These are phyloP conservation scores for Blumeriella jaapii DNA, from an alignment of 2,329 filamentous ascomycete genomes.

Conservation along the genomic window DNA sequence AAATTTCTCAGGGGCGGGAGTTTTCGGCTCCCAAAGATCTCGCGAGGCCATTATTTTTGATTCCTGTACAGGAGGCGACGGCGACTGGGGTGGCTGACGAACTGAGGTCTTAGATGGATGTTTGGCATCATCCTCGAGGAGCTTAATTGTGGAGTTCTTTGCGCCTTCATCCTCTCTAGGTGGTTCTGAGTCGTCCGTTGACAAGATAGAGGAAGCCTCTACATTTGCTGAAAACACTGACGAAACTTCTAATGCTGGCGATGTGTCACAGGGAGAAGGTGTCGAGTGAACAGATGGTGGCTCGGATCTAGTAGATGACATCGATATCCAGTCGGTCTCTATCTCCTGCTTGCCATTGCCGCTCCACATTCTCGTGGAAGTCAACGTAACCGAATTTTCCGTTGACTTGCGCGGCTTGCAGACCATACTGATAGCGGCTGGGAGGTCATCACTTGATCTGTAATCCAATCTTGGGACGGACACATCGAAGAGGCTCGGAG, in stretches of 20 bases:
- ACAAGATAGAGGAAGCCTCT: conserved; percentile 24
- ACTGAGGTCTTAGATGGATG: conserved; percentile 13
- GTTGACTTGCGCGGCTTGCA: conserved; percentile 13
- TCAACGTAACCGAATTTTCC: conserved; percentile 10
- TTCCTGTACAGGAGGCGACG: conserved; percentile 16
- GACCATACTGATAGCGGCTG: conserved; percentile 21
- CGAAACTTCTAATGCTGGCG: conserved; percentile 23
- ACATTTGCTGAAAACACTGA: conserved; percentile 26
- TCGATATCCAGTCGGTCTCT: conserved; percentile 26
- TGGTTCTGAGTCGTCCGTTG: conserved; percentile 2
- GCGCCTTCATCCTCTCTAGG: conserved; percentile 9
- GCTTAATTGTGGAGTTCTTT: conserved; percentile 9
- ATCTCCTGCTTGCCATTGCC: conserved; percentile 5
- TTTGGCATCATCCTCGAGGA: conserved; percentile 12
- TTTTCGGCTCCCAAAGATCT: conserved; percentile 18
- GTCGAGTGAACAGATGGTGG: conserved; percentile 24
- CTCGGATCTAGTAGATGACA: conserved; percentile 23
- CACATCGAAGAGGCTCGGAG: conserved; percentile 16
- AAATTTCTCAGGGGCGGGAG: conserved; percentile 9
- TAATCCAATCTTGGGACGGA: conserved; percentile 10
- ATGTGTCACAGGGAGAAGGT: conserved; percentile 22
- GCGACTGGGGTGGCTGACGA: conserved; percentile 9
- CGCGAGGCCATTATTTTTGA: conserved; percentile 20
- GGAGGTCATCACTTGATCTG: conserved; percentile 14
- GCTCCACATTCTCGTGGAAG: conserved; percentile 22